phyloP scores from a whole-genome alignment of 768 basidiomycete species.

The Tremella fuciformis region DNA sequence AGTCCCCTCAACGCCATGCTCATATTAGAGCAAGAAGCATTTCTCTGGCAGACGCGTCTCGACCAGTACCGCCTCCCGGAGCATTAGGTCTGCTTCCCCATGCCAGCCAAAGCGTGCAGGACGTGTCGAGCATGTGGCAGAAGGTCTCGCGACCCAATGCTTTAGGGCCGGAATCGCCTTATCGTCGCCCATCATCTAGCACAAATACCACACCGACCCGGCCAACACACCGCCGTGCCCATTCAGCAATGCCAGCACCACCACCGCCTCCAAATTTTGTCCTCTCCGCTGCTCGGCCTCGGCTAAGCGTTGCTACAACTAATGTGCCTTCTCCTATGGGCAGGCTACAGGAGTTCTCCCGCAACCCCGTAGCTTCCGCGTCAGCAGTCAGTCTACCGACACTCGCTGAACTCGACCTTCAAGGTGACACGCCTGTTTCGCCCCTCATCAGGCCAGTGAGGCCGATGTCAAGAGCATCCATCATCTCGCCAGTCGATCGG shows the following conservation, averaged over 20 bases:
- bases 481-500: constrained; percentile 6
- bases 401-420: constrained; percentile 15
- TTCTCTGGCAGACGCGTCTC: background rate
- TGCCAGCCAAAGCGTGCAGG: constrained; percentile 1
- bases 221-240: constrained; percentile 10
- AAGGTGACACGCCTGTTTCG: background rate
- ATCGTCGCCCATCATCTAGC: background rate
- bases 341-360: constrained; percentile 17
- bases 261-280: constrained; percentile 4
- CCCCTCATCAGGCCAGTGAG: background rate
- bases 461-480: background rate
- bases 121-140: background rate
- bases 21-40: background rate
- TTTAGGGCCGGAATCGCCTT: background rate
- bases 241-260: constrained; percentile 7
- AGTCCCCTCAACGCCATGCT: background rate
- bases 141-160: background rate
- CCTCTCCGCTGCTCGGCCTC: constrained; percentile 2
- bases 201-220: constrained; percentile 4
- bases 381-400: constrained; percentile 29
- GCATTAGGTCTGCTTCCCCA: constrained; percentile 1
- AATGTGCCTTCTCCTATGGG: constrained; percentile 3
- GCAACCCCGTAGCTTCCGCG: constrained; percentile 18
- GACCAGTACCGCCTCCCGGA: background rate
- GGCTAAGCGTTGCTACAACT: background rate